A percentile compares a stretch with the other conserved stretches of the same genome.
Evolutionary conservation across 2,329 filamentous ascomycete genomes (phyloP).

Genomic region (Berkeleyomyces rouxiae): DNA sequence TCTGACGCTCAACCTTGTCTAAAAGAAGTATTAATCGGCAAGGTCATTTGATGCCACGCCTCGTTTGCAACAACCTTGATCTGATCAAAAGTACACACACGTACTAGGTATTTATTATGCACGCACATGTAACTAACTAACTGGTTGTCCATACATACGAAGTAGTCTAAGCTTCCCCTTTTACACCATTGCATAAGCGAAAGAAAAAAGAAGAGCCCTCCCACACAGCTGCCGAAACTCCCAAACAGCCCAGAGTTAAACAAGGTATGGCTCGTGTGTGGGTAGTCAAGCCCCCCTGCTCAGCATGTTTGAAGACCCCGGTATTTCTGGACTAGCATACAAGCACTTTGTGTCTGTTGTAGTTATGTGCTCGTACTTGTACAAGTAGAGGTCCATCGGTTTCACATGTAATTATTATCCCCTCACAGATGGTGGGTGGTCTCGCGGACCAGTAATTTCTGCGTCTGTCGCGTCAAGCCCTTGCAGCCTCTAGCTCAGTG

Average conservation of each 20-base stretch:
- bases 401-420: constrained; percentile 1
- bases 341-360: background rate
- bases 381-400: background rate
- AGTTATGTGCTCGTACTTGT: too few relatives aligned
- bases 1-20: background rate
- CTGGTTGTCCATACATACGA: too few relatives aligned
- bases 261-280: background rate
- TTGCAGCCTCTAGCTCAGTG: background rate
- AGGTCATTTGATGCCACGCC: background rate
- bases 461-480: background rate
- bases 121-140: too few relatives aligned
- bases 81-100: background rate
- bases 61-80: background rate
- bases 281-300: background rate
- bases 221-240: background rate
- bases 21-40: background rate
- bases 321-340: background rate
- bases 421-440: background rate
- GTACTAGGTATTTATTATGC: too few relatives aligned
- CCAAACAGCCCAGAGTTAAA: background rate
- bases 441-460: background rate
- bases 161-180: too few relatives aligned
- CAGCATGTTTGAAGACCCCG: background rate
- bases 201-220: background rate
- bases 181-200: background rate